phyloP scores from a whole-genome alignment of 495 filamentous ascomycete genomes.

The Penicillium taxi region DNA sequence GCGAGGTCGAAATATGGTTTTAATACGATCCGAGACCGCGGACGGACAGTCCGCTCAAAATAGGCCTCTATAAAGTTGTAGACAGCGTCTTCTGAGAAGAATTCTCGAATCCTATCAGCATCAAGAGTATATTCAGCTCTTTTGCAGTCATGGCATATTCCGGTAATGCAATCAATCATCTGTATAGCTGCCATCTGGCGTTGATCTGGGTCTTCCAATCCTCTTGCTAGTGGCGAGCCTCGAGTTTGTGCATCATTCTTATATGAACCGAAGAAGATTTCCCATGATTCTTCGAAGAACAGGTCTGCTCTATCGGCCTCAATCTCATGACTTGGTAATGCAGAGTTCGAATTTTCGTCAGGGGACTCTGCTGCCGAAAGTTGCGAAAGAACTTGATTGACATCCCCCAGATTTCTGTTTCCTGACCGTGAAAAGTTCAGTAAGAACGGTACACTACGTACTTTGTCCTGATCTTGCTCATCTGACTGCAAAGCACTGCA shows the following conservation, averaged over 20 bases:
- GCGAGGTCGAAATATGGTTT: slow-evolving; percentile 10
- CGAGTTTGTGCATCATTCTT: not conserved
- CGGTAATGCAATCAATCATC: slow-evolving; percentile 5
- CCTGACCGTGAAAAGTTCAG: slow-evolving; percentile 11
- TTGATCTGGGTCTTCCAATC: slow-evolving; percentile 5
- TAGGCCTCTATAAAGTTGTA: slow-evolving; percentile 9
- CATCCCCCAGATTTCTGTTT: slow-evolving; percentile 6
- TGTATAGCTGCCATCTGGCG: not conserved
- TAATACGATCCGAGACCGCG: slow-evolving; percentile 12
- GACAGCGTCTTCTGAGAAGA: slow-evolving; percentile 6
- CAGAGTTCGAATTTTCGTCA: not conserved
- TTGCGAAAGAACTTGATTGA: slow-evolving; percentile 8
- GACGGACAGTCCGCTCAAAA: slow-evolving; percentile 12
- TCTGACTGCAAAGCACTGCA: not conserved
- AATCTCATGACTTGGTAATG: slow-evolving; percentile 7
- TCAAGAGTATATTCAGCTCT: not conserved
- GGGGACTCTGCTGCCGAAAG: slow-evolving; percentile 9
- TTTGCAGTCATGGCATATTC: too few relatives aligned
- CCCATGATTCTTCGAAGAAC: slow-evolving; percentile 11
- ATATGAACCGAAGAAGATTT: slow-evolving; percentile 6
- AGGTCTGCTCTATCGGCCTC: slow-evolving; percentile 4
- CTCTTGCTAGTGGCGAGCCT: not conserved
- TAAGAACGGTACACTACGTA: slow-evolving; percentile 8
- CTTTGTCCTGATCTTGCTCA: not conserved
- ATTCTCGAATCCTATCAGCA: not conserved